phyloP scores from a whole-genome alignment of 306 rosid genomes.

The Dalbergia cochinchinensis region DNA sequence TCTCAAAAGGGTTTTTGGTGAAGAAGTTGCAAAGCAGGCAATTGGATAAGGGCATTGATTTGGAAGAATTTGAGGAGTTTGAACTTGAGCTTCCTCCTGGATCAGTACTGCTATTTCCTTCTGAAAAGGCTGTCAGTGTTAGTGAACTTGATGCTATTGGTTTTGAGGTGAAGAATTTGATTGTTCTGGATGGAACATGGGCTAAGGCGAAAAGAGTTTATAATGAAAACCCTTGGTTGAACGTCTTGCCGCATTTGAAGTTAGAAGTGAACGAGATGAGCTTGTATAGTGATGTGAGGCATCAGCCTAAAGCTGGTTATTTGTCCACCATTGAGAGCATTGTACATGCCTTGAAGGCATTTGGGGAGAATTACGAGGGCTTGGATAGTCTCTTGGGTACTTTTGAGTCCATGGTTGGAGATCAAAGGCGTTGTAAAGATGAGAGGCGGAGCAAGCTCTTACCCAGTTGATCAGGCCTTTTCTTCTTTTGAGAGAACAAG shows the following conservation, averaged over 20 bases:
- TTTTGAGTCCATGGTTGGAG: conserved; percentile 83
- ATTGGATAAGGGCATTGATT: conserved; percentile 37
- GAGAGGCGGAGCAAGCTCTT: conserved; percentile 64
- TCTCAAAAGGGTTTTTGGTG: conserved; percentile 72
- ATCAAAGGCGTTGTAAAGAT: conserved; percentile 80
- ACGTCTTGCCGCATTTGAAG: conserved; percentile 78
- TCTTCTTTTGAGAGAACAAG: conserved; percentile 14
- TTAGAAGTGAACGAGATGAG: conserved; percentile 71
- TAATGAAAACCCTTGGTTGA: conserved; percentile 84
- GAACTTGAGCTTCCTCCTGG: conserved; percentile 74
- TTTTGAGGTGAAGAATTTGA: conserved; percentile 68
- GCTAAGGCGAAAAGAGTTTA: conserved; percentile 90
- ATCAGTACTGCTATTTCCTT: conserved; percentile 79
- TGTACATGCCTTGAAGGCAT: conserved; percentile 70
- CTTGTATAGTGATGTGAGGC: conserved; percentile 83
- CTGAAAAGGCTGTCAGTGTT: conserved; percentile 62
- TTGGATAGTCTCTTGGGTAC: conserved; percentile 76
- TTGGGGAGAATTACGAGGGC: conserved; percentile 67
- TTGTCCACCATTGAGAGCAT: conserved; percentile 91
- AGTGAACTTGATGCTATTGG: conserved; percentile 50
- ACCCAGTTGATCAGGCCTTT: conserved; percentile 44
- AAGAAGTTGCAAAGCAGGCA: conserved; percentile 62
- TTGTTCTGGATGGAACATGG: conserved; percentile 92
- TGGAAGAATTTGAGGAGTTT: conserved; percentile 69
- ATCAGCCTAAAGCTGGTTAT: conserved; percentile 76